Percentiles rank a stretch among this genome's conserved stretches.
Conservation (phyloP, 2,329 filamentous ascomycete species). For the Cadophora sp. region DNA sequence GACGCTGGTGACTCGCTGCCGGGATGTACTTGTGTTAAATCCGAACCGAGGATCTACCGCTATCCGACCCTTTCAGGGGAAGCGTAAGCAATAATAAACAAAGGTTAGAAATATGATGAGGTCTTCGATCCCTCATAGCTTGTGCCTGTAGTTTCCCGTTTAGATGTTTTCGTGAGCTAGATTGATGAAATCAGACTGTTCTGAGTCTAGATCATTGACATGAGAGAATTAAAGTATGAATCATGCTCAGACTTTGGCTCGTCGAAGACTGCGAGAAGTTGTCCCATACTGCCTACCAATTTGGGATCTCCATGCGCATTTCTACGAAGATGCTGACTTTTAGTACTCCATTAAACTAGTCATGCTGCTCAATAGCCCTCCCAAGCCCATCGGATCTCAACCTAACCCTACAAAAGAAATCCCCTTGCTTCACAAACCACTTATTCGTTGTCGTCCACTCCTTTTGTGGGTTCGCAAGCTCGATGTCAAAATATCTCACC, state of each 20-base stretch:
- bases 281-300: too few species aligned
- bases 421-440: conserved; percentile 18
- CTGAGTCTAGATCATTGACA: too few species aligned
- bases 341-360: too few species aligned
- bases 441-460: conserved; percentile 16
- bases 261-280: too few species aligned
- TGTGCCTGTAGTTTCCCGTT: too few species aligned
- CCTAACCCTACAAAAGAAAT: conserved; percentile 14
- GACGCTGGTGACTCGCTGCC: neutral
- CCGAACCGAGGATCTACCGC: neutral
- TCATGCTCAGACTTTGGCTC: too few species aligned
- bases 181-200: too few species aligned
- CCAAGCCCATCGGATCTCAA: neutral
- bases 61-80: neutral
- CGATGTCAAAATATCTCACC: conserved; percentile 24
- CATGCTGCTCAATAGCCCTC: neutral
- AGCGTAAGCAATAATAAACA: neutral
- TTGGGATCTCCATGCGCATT: too few species aligned
- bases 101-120: neutral
- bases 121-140: neutral
- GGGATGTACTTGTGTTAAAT: neutral
- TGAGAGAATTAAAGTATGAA: too few species aligned
- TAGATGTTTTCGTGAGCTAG: too few species aligned
- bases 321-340: too few species aligned
- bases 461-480: neutral